Conservation (phyloP, 2,329 filamentous ascomycete species). For the Lecanicillium sp. region DNA sequence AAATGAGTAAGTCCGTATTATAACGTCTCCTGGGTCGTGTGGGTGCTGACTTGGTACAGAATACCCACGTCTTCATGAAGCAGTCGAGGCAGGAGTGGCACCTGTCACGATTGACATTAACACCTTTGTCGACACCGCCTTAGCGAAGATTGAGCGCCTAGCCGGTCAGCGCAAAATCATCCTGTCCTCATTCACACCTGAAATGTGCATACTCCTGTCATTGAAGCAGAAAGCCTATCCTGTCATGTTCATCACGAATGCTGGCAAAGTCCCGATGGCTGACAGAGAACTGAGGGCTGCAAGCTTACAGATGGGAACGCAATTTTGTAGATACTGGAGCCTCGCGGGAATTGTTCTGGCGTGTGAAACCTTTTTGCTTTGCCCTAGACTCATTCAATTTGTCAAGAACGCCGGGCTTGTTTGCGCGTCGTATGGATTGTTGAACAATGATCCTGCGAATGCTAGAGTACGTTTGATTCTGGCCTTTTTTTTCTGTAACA, state of each 20-base stretch:
- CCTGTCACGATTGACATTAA: constrained; percentile 29
- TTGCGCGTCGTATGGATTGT: constrained; percentile 24
- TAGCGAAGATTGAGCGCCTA: constrained; percentile 19
- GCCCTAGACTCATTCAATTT: constrained; percentile 24
- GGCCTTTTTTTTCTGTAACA: background rate
- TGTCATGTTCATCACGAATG: constrained; percentile 24
- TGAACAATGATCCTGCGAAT: constrained; percentile 18
- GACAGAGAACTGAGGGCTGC: constrained; percentile 25
- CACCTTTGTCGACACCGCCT: constrained; percentile 26
- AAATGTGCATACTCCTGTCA: constrained; percentile 23
- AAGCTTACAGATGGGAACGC: constrained; percentile 26
- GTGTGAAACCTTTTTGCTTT: constrained; percentile 25
- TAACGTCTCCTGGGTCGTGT: background rate
- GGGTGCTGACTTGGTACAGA: constrained; percentile 17
- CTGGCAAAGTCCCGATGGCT: constrained; percentile 17
- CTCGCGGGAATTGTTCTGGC: constrained; percentile 27
- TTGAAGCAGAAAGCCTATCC: constrained; percentile 23
- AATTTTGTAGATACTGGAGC: constrained; percentile 28
- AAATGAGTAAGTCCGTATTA: constrained; percentile 24
- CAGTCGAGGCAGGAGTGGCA: constrained; percentile 22
- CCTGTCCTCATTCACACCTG: constrained; percentile 26
- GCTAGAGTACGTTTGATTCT: constrained; percentile 8
- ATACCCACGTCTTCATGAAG: constrained; percentile 30
- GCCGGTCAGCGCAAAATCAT: constrained; percentile 21
- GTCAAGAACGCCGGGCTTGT: constrained; percentile 23